Evolutionary conservation across 495 filamentous ascomycete species (phyloP).

Genomic region (Penicillium dipodomyicola): DNA sequence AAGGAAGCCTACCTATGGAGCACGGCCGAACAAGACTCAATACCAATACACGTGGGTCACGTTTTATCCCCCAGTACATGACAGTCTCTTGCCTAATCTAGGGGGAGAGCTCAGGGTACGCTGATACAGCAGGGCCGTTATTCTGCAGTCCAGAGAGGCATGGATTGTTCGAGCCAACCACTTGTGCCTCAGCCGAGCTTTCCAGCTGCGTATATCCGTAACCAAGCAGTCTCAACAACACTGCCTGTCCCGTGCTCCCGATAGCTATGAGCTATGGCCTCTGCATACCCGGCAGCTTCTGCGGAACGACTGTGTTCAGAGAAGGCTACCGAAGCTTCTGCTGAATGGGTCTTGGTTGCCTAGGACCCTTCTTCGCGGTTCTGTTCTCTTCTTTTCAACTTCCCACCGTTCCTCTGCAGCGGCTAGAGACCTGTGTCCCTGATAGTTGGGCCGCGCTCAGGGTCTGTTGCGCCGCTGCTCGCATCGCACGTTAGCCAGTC

Average conservation of each 20-base stretch:
- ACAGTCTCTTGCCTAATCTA: conserved; percentile 21
- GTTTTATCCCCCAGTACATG: conserved; percentile 15
- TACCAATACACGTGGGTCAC: conserved; percentile 26
- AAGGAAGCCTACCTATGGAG: conserved; percentile 1
- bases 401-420: conserved; percentile 13
- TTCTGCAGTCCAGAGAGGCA: conserved; percentile 14
- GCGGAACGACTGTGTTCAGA: conserved; percentile 5
- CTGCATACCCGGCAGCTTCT: conserved; percentile 6
- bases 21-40: conserved; percentile 13
- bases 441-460: conserved; percentile 27
- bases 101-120: conserved; percentile 8
- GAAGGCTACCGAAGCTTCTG: conserved; percentile 26
- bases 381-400: conserved; percentile 7
- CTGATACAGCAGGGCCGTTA: conserved; percentile 20
- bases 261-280: conserved; percentile 15
- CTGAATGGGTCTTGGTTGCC: conserved; percentile 9
- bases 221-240: conserved; percentile 19
- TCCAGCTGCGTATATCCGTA: conserved; percentile 22
- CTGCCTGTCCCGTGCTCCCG: conserved; percentile 15
- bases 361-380: conserved; percentile 14
- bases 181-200: conserved; percentile 10
- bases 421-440: conserved; percentile 18
- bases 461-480: conserved; percentile 13
- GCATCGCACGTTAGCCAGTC: conserved; percentile 15
- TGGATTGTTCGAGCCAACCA: conserved; percentile 20